A percentile compares a stretch with the other conserved stretches of the same genome.
Evolutionary conservation across 257 asterid genomes (phyloP).

Genomic region (Jacaranda mimosifolia): DNA sequence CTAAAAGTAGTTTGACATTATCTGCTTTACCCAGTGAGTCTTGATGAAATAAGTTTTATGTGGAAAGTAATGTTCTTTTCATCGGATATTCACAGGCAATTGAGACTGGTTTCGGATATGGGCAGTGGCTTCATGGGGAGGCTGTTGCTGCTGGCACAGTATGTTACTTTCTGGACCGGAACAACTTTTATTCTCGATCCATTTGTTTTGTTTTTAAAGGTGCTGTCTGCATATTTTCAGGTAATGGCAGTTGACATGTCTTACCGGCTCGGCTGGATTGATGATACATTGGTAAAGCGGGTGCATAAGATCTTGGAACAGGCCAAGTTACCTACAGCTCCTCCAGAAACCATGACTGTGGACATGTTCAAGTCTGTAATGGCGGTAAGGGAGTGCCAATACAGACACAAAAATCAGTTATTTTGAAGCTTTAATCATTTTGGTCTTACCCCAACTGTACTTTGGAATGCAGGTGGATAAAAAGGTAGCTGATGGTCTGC

Average conservation of each 20-base stretch:
- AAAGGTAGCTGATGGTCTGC: constrained; percentile 93
- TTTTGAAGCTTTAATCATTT: constrained; percentile 4
- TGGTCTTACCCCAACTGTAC: constrained; percentile 21
- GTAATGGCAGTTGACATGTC: constrained; percentile 99
- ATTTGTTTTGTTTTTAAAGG: constrained; percentile 9
- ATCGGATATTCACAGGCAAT: constrained; percentile 74
- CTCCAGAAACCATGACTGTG: constrained; percentile 82
- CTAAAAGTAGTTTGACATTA: not conserved
- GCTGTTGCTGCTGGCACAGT: constrained; percentile 99
- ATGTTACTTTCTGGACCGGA: constrained; percentile 29
- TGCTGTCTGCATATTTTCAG: constrained; percentile 49
- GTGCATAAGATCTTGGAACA: constrained; percentile 66
- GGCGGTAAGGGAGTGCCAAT: constrained; percentile 73
- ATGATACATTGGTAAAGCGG: constrained; percentile 77
- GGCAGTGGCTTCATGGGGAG: constrained; percentile 98
- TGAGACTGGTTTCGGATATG: constrained; percentile 91
- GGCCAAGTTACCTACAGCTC: constrained; percentile 86
- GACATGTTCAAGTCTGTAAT: constrained; percentile 93
- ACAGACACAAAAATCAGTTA: not conserved
- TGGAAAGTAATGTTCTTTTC: constrained; percentile 22
- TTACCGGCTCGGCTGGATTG: constrained; percentile 93
- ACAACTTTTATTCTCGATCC: constrained; percentile 13
- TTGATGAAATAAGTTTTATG: not conserved
- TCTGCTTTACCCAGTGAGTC: constrained; percentile 14
- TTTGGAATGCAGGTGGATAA: constrained; percentile 78